These are phyloP conservation scores for Metschnikowia koreensis DNA, from an alignment of 805 yeast species.

Conservation along the genomic window DNA sequence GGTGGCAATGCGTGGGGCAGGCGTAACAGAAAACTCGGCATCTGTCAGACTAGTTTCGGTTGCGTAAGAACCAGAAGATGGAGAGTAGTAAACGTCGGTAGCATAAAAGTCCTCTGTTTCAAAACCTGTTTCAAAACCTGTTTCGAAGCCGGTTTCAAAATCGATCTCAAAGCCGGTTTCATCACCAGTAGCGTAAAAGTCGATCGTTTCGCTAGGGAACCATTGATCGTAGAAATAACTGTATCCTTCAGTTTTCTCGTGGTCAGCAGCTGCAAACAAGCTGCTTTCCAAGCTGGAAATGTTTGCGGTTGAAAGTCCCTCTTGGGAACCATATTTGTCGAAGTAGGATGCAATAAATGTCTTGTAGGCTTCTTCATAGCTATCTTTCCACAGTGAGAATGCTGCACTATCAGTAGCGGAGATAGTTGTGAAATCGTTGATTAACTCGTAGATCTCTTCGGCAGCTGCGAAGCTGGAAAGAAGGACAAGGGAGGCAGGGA, in stretches of 20 bases:
- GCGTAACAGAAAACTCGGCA: background rate
- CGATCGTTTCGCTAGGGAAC: background rate
- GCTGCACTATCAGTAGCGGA: background rate
- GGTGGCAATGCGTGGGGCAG: background rate
- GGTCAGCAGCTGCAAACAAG: background rate
- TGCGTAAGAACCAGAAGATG: background rate
- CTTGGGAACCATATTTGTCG: background rate
- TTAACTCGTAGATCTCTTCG: background rate
- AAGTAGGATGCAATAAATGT: background rate
- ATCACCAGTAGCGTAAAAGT: background rate
- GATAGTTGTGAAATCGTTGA: background rate
- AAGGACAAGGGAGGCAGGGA: background rate
- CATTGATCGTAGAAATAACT: background rate
- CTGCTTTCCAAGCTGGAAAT: background rate
- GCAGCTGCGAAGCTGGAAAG: conserved; percentile 1
- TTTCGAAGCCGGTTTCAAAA: background rate
- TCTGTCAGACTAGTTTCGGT: background rate
- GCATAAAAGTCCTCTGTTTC: background rate
- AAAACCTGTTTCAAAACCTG: background rate
- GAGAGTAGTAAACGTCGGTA: background rate
- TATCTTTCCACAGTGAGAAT: background rate
- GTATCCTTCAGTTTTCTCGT: background rate
- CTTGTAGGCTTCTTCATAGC: conserved; percentile 1
- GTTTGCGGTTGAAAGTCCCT: background rate
- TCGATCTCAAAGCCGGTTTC: background rate